These are phyloP conservation scores for Cladosporium oxysporum DNA, from an alignment of 2,329 filamentous ascomycete genomes.

Conservation along the genomic window DNA sequence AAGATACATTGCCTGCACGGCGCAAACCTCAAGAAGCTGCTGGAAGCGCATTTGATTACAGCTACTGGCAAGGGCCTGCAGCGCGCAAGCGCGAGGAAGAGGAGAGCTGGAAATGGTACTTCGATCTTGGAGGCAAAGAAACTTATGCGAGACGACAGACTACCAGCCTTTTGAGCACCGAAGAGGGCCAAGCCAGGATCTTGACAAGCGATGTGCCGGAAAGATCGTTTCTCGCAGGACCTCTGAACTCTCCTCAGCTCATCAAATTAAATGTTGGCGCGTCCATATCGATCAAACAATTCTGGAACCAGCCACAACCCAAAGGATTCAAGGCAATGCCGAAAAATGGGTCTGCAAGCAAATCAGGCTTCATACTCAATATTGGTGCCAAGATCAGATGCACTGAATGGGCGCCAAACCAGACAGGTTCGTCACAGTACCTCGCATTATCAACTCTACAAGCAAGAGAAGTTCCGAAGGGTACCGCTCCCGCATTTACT, in stretches of 20 bases:
- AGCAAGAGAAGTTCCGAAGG: background rate
- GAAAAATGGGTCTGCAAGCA: background rate
- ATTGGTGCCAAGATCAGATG: conserved; percentile 56
- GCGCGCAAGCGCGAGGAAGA: conserved; percentile 48
- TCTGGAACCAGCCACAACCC: conserved; percentile 34
- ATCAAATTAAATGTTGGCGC: conserved; percentile 46
- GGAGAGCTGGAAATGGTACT: conserved; percentile 57
- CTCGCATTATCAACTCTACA: conserved; percentile 47
- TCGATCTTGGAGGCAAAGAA: conserved; percentile 42
- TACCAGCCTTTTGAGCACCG: conserved; percentile 37
- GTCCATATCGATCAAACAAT: conserved; percentile 48
- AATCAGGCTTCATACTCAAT: conserved; percentile 56
- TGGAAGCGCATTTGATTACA: conserved; percentile 44
- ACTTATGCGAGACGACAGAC: conserved; percentile 48
- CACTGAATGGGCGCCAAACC: conserved; percentile 47
- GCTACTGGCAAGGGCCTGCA: conserved; percentile 43
- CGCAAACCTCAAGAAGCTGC: conserved; percentile 38
- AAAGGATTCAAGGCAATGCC: background rate
- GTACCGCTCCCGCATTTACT: conserved; percentile 50
- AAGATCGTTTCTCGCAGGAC: conserved; percentile 52
- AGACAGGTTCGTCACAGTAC: conserved; percentile 54
- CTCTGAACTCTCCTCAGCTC: conserved; percentile 46
- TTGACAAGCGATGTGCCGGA: conserved; percentile 34
- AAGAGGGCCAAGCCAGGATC: conserved; percentile 40
- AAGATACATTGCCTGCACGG: conserved; percentile 52